Base-by-base conservation (phyloP, 306 rosid genomes). In the Prunus armeniaca region DNA sequence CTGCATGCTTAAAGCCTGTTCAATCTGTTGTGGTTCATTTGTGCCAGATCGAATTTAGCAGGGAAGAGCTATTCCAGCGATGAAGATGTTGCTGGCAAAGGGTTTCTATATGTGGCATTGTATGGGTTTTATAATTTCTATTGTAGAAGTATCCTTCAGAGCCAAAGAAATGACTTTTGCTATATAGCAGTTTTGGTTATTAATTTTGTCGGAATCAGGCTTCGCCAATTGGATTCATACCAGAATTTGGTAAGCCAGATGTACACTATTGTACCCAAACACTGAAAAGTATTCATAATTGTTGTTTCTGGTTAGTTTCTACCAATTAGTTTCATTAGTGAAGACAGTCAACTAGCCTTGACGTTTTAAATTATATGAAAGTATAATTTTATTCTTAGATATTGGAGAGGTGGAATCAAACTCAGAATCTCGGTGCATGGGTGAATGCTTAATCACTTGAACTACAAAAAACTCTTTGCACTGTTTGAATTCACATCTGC, bases 51-150 rank as follows among this genome's bases (percentile, higher is more conserved):
- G 43, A 60, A 72, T 45, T 25, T 72, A 41, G 72, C 52, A 3
- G 50, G 68, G 47, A 57, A 65, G 70, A 63, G 54, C 69, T 54
- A 72, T 63, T 76, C 82, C 82, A 73, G 88, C 79, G 46, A 82
- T 75, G 90, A 84, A 82, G 90, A 87, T 85, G 87, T 82, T 84
- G 86, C 86, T 77, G 84, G 86, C 56, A 66, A 72, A 64, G 60
- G 76, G 46, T 82, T 71, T 80, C 81, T 38, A 24, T 52, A 41
- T 71, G 47, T 43, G 50, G 66, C 67, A 18, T 74, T 60, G 55
- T 68, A 43, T 46, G 45, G 80, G 77, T 54, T 69, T 58, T 65
- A 65, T 41, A 24, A 51, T 10, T 57, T 67, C 63, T 65, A 3
- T 18, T 38, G 75, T 13, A 71, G 28, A 50, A 61, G 25, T 60